These are phyloP conservation scores for Carex myosuroides DNA, from an alignment of 176 grass and related monocot genomes.

Conservation along the genomic window DNA sequence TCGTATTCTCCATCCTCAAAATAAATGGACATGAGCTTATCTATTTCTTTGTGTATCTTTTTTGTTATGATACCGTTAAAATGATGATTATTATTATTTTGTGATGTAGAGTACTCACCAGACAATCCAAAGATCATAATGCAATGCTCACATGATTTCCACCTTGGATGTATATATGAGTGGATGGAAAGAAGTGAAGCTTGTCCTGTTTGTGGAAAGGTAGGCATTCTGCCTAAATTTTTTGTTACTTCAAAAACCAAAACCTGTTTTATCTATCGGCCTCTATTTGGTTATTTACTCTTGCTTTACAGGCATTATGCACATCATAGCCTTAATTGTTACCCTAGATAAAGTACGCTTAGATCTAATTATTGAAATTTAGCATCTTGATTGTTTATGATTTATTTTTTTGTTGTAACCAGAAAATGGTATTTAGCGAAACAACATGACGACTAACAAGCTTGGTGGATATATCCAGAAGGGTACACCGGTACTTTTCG, in stretches of 20 bases:
- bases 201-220: slow-evolving; percentile 95
- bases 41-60: neutral
- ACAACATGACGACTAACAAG: slow-evolving; percentile 20
- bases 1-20: neutral
- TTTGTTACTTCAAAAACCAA: neutral
- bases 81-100: slow-evolving; percentile 11
- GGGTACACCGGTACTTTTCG: neutral
- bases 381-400: neutral
- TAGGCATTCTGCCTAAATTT: slow-evolving; percentile 21
- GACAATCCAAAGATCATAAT: slow-evolving; percentile 87
- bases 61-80: neutral
- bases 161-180: slow-evolving; percentile 95
- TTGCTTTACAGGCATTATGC: neutral
- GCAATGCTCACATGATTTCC: slow-evolving; percentile 95
- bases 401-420: slow-evolving; percentile 1
- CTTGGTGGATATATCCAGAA: slow-evolving; percentile 9
- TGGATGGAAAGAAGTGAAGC: slow-evolving; percentile 99
- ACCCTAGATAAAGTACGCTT: neutral
- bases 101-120: slow-evolving; percentile 68
- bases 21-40: neutral
- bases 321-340: neutral
- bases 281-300: slow-evolving; percentile 7
- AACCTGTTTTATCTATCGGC: neutral
- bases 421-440: slow-evolving; percentile 46
- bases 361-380: neutral